A percentile compares a stretch with the other conserved stretches of the same genome.
phyloP scores from a whole-genome alignment of 192 early-diverging fungal species.

The Phlyctochytrium arcticum region DNA sequence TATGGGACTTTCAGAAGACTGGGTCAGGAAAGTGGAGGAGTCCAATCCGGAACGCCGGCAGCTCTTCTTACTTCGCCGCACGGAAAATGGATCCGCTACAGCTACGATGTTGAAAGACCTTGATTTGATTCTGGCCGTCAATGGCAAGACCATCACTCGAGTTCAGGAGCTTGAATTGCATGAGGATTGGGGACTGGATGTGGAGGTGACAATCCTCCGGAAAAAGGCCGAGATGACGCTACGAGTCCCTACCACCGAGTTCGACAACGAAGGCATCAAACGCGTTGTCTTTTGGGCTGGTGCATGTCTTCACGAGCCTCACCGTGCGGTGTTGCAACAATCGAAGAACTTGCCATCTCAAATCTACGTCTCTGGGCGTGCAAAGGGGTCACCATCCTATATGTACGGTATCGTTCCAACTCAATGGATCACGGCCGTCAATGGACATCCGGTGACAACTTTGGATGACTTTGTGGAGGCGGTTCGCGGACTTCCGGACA shows the following conservation, averaged over 20 bases:
- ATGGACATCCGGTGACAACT: conserved; percentile 56
- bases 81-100: conserved; percentile 37
- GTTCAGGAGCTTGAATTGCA: conserved; percentile 34
- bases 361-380: conserved; percentile 40
- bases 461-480: conserved; percentile 73
- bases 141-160: conserved; percentile 31
- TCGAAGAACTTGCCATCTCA: conserved; percentile 32
- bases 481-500: conserved; percentile 52
- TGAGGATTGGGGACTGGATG: conserved; percentile 20
- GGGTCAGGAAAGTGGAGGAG: conserved; percentile 42
- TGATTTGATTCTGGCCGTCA: conserved; percentile 42
- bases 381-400: conserved; percentile 45
- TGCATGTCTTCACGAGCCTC: conserved; percentile 35
- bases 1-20: conserved; percentile 46
- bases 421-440: conserved; percentile 44
- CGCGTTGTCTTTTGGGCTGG: conserved; percentile 83
- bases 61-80: conserved; percentile 42
- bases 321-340: conserved; percentile 45
- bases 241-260: conserved; percentile 55
- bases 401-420: conserved; percentile 44
- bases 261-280: conserved; percentile 42
- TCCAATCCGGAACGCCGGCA: conserved; percentile 36
- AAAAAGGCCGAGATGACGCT: conserved; percentile 65
- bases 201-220: conserved; percentile 55
- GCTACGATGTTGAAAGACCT: conserved; percentile 41